Percentiles rank a stretch among this genome's conserved stretches.
phyloP scores from a whole-genome alignment of 2,329 filamentous ascomycete species.

The Nemania sp. region DNA sequence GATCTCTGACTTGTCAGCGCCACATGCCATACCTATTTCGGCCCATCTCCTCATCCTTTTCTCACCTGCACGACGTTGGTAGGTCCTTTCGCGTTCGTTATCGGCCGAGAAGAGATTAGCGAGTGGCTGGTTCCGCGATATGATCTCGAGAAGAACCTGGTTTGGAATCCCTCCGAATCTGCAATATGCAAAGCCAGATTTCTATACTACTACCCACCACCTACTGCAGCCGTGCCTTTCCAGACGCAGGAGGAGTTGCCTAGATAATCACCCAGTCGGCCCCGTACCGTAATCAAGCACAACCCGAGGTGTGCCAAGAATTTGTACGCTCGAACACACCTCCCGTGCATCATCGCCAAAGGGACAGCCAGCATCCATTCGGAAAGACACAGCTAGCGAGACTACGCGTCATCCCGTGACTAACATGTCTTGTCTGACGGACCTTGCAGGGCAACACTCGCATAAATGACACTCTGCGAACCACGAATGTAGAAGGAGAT shows the following conservation, averaged over 20 bases:
- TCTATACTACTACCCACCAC: not conserved
- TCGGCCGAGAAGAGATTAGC: slow-evolving; percentile 18
- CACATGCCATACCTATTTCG: not conserved
- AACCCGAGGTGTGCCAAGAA: slow-evolving; percentile 17
- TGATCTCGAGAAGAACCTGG: slow-evolving; percentile 20
- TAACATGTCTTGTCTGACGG: not conserved
- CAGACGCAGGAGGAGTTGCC: slow-evolving; percentile 11
- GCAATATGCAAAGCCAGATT: slow-evolving; percentile 6
- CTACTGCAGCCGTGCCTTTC: slow-evolving; percentile 16
- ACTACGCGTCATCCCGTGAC: slow-evolving; percentile 6
- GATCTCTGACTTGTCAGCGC: slow-evolving; percentile 12
- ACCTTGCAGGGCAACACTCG: not conserved
- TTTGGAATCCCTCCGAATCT: slow-evolving; percentile 10
- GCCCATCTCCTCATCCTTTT: slow-evolving; percentile 7
- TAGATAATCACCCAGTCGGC: not conserved
- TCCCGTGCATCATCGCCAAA: slow-evolving; percentile 18
- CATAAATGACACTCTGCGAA: not conserved
- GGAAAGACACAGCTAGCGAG: slow-evolving; percentile 12
- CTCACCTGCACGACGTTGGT: not conserved
- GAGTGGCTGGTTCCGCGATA: slow-evolving; percentile 10
- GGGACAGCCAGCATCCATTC: slow-evolving; percentile 24
- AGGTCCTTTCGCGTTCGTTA: not conserved
- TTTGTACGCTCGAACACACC: not conserved
- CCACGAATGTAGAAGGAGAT: not conserved
- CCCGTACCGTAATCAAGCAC: slow-evolving; percentile 21